Base-by-base conservation (phyloP, 768 basidiomycete genomes). In the Sistotremastrum niveocremeum region DNA sequence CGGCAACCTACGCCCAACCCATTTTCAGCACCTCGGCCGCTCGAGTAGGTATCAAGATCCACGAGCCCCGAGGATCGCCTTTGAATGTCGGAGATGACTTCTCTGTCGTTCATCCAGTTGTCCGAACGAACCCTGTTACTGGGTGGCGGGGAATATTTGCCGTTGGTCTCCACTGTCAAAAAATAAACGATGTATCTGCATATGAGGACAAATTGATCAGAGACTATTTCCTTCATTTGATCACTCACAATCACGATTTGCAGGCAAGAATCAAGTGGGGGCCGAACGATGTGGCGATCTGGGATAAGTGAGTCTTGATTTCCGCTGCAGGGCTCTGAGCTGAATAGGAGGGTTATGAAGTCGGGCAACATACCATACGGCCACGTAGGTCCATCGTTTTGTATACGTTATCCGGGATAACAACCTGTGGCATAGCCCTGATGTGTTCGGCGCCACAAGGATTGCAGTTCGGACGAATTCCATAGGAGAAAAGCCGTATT, bases 61-160 rank as follows among this genome's bases (percentile, higher is more conserved):
- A 52, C 11, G 49, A 46, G 12, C 55, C 56, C 6, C 56, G 64
- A 6, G 64, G 64, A 0, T 44, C 52, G 33, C 62, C 64, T 6
- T 43, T 56, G 9, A 65, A 65, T 48, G n/a, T 36, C 1, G 64
- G 62, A 4, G 60, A 58, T 35, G 56, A 55, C 12, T 52, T 65
- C 44, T 46, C 51, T 8, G 58, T 62, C 1, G 37, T 40, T 2
- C 64, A 63, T 48, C 63, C 63, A 2, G 48, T 65, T 37, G 50
- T 65, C 7, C 49, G 62, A 35, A 63, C 62, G 30, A 63, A 62
- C 49, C 61, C 56, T 45, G 50, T 56, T 20, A 56, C 55, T 4
- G 53, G 55, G 2, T 36, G 42, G 9, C 47, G 49, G 29, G 30
- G 47, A 29, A 32, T 57, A 8, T 57, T 45, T 39, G 52, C 48